phyloP scores from a whole-genome alignment of 2,329 filamentous ascomycete genomes.

The Leptographium radiaticola region DNA sequence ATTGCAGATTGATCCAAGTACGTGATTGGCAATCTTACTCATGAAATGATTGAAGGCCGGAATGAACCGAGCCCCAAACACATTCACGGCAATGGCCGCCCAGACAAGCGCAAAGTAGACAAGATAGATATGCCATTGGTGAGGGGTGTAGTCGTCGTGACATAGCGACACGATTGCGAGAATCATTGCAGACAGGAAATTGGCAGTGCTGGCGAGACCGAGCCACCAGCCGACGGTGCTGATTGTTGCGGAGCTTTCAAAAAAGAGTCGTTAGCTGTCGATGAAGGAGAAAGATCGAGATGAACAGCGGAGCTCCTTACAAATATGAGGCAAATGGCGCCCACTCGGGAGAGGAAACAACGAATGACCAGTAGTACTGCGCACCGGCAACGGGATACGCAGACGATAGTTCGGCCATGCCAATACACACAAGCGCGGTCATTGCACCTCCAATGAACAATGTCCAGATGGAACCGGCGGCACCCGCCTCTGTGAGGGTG shows the following conservation, averaged over 20 bases:
- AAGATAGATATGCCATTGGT: conserved; percentile 6
- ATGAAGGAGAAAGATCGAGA: no score
- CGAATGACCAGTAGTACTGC: conserved; percentile 28
- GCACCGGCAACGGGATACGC: conserved; percentile 23
- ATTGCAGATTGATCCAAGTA: background rate
- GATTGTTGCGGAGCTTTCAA: conserved; percentile 9
- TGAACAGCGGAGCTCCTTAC: no score
- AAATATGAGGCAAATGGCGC: conserved; percentile 15
- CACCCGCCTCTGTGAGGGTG: conserved; percentile 14
- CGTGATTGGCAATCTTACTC: background rate
- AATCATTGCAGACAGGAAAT: conserved; percentile 6
- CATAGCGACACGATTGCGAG: conserved; percentile 5
- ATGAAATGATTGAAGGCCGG: conserved; percentile 5
- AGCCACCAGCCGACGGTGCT: conserved; percentile 8
- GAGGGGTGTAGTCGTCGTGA: conserved; percentile 3
- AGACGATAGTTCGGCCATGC: conserved; percentile 12
- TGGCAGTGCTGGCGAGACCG: conserved; percentile 4
- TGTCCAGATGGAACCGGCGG: conserved; percentile 16
- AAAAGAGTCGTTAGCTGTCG: no score
- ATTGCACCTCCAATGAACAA: conserved; percentile 15
- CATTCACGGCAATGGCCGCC: conserved; percentile 5
- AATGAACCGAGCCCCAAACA: conserved; percentile 4
- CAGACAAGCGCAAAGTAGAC: conserved; percentile 3
- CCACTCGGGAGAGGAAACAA: conserved; percentile 7
- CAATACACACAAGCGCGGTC: conserved; percentile 15